phyloP scores from a whole-genome alignment of 257 asterid genomes.

The Paulownia fortunei region DNA sequence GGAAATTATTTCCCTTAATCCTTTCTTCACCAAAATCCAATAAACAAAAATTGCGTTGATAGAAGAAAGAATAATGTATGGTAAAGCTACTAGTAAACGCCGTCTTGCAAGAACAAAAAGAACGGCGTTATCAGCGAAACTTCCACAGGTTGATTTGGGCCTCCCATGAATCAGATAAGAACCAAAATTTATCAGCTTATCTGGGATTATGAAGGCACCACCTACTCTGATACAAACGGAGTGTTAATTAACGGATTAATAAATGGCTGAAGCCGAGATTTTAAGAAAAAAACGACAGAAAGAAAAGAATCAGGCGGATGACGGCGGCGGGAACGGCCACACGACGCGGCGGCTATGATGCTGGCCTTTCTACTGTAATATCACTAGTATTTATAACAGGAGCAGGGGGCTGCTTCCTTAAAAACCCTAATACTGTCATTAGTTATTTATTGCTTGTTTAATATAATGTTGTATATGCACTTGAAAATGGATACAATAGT shows the following conservation, averaged over 20 bases:
- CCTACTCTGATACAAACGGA: background rate
- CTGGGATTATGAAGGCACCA: conserved; percentile 90
- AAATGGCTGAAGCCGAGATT: background rate
- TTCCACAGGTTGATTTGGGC: conserved; percentile 66
- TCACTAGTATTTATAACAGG: conserved; percentile 18
- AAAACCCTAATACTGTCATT: conserved; percentile 22
- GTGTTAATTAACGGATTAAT: background rate
- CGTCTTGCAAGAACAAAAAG: conserved; percentile 33
- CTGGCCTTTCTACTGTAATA: background rate
- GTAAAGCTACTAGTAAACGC: conserved; percentile 83
- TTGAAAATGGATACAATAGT: too few species aligned
- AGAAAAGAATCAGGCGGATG: background rate
- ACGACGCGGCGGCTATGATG: background rate
- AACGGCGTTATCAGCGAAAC: conserved; percentile 89
- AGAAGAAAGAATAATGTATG: conserved; percentile 39
- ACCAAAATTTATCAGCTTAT: conserved; percentile 52
- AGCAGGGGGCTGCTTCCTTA: background rate
- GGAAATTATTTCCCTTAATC: too few species aligned
- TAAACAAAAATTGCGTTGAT: background rate
- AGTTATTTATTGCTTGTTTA: too few species aligned
- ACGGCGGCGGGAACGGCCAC: background rate
- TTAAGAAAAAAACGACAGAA: background rate
- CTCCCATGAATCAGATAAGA: conserved; percentile 94
- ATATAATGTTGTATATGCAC: too few species aligned
- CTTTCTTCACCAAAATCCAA: background rate